These are phyloP conservation scores for Polytrichum formosum DNA, from an alignment of 225 moss, liverwort and hornwort species.

Conservation along the genomic window DNA sequence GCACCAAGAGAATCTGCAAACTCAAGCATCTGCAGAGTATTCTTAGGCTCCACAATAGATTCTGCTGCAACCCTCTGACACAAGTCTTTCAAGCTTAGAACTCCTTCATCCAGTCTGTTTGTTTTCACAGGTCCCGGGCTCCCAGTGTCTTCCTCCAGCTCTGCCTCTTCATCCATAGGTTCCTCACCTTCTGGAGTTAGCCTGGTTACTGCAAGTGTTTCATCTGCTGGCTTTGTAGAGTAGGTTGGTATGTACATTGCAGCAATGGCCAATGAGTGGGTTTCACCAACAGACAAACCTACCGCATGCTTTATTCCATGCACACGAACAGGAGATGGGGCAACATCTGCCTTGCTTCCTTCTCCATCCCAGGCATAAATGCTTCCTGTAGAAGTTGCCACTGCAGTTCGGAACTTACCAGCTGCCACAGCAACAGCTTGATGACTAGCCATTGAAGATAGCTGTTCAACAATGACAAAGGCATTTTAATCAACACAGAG, in stretches of 20 bases:
- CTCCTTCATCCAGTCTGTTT: constrained; percentile 28
- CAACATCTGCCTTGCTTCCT: constrained; percentile 52
- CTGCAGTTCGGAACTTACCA: constrained; percentile 86
- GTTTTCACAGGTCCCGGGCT: constrained; percentile 15
- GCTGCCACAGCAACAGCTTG: constrained; percentile 82
- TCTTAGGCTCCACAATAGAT: constrained; percentile 86
- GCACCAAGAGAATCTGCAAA: constrained; percentile 93
- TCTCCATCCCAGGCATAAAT: constrained; percentile 94
- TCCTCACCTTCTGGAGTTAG: constrained; percentile 36
- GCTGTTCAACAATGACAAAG: constrained; percentile 35
- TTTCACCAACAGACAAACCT: constrained; percentile 86
- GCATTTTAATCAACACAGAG: no score
- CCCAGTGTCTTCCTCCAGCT: constrained; percentile 54
- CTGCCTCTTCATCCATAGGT: constrained; percentile 47
- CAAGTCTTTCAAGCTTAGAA: constrained; percentile 79
- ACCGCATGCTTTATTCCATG: constrained; percentile 85
- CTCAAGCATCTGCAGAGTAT: constrained; percentile 83
- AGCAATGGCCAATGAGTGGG: constrained; percentile 83
- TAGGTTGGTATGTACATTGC: constrained; percentile 71
- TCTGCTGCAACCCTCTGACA: constrained; percentile 81
- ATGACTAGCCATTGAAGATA: constrained; percentile 64
- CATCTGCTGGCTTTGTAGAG: constrained; percentile 33
- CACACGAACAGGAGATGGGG: constrained; percentile 72
- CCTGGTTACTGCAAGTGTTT: constrained; percentile 26
- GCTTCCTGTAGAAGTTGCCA: constrained; percentile 72